Base-by-base conservation (phyloP, 192 early-diverging fungal species). In the Coemansia sp. region DNA sequence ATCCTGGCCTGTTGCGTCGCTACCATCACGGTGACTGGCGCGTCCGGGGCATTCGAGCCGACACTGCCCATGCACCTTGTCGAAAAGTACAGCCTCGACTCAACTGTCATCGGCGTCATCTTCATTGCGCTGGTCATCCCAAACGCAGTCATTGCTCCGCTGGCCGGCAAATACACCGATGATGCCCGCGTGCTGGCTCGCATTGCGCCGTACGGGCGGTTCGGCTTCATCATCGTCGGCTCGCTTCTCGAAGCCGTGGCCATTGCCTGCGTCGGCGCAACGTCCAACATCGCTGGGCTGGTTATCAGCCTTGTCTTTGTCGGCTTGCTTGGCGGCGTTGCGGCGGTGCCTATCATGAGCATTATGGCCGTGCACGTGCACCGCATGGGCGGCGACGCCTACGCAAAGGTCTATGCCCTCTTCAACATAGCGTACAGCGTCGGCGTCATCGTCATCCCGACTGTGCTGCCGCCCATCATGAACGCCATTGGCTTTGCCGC, bases 391-490 rank as follows among this genome's bases (percentile, higher is more conserved):
- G 85, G 86, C 69, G 79, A 78, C 36, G 85, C 84, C 24, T 87
- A 83, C 60, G 86, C 78, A 46, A 77, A 79, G 72, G 86, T 89
- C 2, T 92, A 91, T 72, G 90, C 90, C 7, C 71, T 93, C 39
- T 91, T 89, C 72, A 93, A 92, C 71, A 89, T 92, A 72, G 86
- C 89, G 0, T 93, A 89, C 51, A 88, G 89, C 23, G 66, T 88
- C n/a, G 89, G 89, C n/a, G 89, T 92, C 82, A 87, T 92, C 49
- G 64, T 88, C 30, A 88, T 90, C 3, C 92, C 92, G 6, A 88
- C 89, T n/a, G 67, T 87, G 49, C 84, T 87, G 24, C 87, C 89
- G 2, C 72, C 82, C 4, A 70, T 90, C 23, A 82, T 83, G 68
- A 85, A 88, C 20, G 69, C 76, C 20, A 70, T 82, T 21, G 85